phyloP scores from a whole-genome alignment of 495 filamentous ascomycete species.

The Amniculicola lignicola region DNA sequence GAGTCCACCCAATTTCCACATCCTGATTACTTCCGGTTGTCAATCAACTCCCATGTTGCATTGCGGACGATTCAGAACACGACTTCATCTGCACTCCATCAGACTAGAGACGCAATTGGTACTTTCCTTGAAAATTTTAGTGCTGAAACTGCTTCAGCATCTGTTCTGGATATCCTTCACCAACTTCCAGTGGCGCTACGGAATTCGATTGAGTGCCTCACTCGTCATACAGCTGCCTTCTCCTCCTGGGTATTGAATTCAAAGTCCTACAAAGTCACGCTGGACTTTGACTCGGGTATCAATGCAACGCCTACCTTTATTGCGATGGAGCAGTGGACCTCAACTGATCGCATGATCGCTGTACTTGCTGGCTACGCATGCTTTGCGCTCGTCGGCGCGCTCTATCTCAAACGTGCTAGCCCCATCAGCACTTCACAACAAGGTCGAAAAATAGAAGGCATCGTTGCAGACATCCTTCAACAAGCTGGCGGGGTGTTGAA shows the following conservation, averaged over 20 bases:
- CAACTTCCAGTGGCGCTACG: conserved; percentile 6
- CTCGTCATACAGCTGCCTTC: not conserved
- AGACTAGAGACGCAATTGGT: conserved; percentile 9
- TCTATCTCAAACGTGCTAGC: conserved; percentile 70
- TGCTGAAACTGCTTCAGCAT: not conserved
- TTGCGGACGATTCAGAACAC: conserved; percentile 35
- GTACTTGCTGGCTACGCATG: conserved; percentile 77
- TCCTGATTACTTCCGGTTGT: conserved; percentile 32
- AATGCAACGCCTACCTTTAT: conserved; percentile 16
- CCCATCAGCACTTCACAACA: conserved; percentile 62
- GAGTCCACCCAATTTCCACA: conserved; percentile 12
- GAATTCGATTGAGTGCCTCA: not conserved
- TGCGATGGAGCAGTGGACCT: conserved; percentile 59
- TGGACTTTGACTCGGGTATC: conserved; percentile 18
- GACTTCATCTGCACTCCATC: conserved; percentile 23
- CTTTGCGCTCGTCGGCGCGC: conserved; percentile 65
- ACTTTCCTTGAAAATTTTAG: conserved; percentile 10
- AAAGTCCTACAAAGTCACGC: conserved; percentile 33
- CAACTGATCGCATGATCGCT: conserved; percentile 72
- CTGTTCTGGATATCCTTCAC: not conserved
- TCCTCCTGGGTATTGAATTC: conserved; percentile 15
- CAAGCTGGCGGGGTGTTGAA: conserved; percentile 97
- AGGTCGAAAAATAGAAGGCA: conserved; percentile 69
- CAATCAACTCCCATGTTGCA: conserved; percentile 33
- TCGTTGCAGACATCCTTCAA: conserved; percentile 76